Evolutionary conservation across 345 rosid species (phyloP).

Genomic region (Sonneratia alba): DNA sequence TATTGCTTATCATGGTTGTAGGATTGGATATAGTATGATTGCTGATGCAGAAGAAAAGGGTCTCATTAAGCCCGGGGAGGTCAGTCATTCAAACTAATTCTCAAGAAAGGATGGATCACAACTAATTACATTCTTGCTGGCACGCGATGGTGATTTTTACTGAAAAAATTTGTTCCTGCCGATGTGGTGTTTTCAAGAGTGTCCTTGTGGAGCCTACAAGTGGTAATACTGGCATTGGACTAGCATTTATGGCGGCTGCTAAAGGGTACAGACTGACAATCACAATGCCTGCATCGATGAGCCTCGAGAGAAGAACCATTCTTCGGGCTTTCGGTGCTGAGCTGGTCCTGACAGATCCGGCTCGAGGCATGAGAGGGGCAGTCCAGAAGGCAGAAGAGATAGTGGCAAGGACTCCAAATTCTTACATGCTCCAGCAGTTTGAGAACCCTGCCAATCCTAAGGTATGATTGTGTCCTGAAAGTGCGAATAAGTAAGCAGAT

Average conservation of each 20-base stretch:
- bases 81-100: constrained; percentile 20
- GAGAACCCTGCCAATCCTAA: constrained; percentile 70
- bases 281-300: constrained; percentile 74
- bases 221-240: constrained; percentile 63
- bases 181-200: constrained; percentile 26
- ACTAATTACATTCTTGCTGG: neutral
- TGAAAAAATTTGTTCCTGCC: neutral
- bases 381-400: constrained; percentile 65
- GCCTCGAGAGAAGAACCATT: constrained; percentile 67
- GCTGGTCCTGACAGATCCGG: constrained; percentile 59
- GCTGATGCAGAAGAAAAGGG: constrained; percentile 68
- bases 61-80: constrained; percentile 54
- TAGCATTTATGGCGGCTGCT: constrained; percentile 74
- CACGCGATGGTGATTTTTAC: neutral
- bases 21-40: constrained; percentile 79
- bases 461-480: constrained; percentile 18
- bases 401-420: constrained; percentile 41
- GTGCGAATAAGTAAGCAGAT: neutral
- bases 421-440: constrained; percentile 57
- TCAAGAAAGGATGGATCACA: neutral
- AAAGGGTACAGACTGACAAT: constrained; percentile 58
- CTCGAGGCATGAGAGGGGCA: constrained; percentile 59
- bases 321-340: constrained; percentile 71
- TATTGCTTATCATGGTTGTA: constrained; percentile 8
- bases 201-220: constrained; percentile 67